Base-by-base conservation (phyloP, 1,284 basidiomycete genomes). In the Volvariella surrecta region DNA sequence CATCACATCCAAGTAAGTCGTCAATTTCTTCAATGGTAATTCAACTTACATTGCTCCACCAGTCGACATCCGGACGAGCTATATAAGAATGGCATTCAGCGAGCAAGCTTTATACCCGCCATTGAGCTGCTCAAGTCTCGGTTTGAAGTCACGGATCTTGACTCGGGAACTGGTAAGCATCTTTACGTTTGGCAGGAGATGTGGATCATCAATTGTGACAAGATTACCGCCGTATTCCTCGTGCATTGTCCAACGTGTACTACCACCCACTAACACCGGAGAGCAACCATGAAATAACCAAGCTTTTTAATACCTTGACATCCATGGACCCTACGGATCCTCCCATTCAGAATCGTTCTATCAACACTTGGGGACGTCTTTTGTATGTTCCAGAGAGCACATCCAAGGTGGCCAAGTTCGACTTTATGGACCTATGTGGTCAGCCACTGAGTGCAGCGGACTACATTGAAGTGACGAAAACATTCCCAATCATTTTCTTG, bases 21-120 rank as follows among this genome's bases (percentile, higher is more conserved):
- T 18, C n/a, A 16, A 32, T 22, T 37, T 3, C 34, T 35, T 37
- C 21, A 43, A 34, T 2, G 39, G 15, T 24, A 15, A 15, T 19
- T 15, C 24, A 32, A 21, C 34, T 7, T 45, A 17, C 32, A 4
- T 22, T 15, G 22, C n/a, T 24, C 19, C 37, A 20, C 15, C 54
- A 97, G 94, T 64, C 95, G 96, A 45, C 92, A 96, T 60, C 96
- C 96, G 2, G 85, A 96, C 58, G 91, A 98, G 35, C 73, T 99
- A 0, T 99, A 99, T 71, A 95, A 95, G 75, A 99, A 99, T 54
- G 96, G 96, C 0, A 97, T 99, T 41, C 96, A 99, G 60, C 81
- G 96, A 15, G 80, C 87, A n/a, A 93, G 89, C 53, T 99, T 99
- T 66, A 60, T 98, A 31, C 96, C 96, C 3, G 88, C 93, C 42